phyloP scores from a whole-genome alignment of 2,329 filamentous ascomycete genomes.

The Alternaria conjuncta region DNA sequence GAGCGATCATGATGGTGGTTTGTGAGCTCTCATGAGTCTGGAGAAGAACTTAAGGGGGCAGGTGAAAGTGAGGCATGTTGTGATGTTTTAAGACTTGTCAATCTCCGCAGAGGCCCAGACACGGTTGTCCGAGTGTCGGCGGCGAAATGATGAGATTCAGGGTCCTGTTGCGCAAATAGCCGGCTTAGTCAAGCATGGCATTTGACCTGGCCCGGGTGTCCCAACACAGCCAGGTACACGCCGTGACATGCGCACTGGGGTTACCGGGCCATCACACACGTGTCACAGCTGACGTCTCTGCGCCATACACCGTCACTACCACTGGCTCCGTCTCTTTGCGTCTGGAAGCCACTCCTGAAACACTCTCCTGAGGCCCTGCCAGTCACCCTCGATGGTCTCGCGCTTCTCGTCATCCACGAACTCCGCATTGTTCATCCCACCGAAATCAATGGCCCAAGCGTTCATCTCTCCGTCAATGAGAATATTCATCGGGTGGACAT shows the following conservation, averaged over 20 bases:
- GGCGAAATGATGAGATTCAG: constrained; percentile 24
- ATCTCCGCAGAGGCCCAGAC: constrained; percentile 17
- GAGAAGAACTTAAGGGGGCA: constrained; percentile 1
- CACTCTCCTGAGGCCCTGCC: constrained; percentile 1
- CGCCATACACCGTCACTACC: neutral
- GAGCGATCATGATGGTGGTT: constrained; percentile 38
- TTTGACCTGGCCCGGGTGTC: neutral
- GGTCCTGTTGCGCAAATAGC: constrained; percentile 12
- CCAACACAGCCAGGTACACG: neutral
- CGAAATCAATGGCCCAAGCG: constrained; percentile 49
- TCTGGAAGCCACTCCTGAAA: constrained; percentile 6
- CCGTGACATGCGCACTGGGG: neutral
- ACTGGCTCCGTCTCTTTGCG: neutral
- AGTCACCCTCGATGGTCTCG: constrained; percentile 45
- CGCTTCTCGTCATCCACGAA: constrained; percentile 48
- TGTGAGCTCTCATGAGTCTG: constrained; percentile 15
- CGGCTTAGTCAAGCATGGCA: constrained; percentile 19
- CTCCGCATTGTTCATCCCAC: constrained; percentile 43
- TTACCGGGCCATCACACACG: neutral
- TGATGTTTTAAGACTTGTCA: constrained; percentile 25
- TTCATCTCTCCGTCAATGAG: constrained; percentile 44
- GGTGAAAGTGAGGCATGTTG: constrained; percentile 11
- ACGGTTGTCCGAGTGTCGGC: constrained; percentile 29
- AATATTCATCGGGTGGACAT: constrained; percentile 37
- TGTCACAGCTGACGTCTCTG: neutral